Evolutionary conservation across 345 rosid species (phyloP).

Genomic region (Hypericum perforatum): DNA sequence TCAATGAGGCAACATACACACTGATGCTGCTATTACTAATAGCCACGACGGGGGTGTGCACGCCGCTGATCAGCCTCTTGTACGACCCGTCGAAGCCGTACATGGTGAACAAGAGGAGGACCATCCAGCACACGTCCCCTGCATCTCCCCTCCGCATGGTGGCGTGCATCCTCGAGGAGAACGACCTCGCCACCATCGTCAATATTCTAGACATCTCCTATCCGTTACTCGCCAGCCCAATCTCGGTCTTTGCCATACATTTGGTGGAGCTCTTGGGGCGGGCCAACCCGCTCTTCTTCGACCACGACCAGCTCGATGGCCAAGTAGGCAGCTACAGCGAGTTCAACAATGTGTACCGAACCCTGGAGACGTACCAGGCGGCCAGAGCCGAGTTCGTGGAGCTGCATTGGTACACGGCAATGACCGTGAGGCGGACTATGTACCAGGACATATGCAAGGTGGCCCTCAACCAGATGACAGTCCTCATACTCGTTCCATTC

Average conservation of each 20-base stretch:
- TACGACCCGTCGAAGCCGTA: constrained; percentile 69
- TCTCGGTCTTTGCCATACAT: constrained; percentile 42
- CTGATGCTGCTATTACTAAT: constrained; percentile 33
- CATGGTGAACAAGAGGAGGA: constrained; percentile 53
- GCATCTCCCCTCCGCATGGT: constrained; percentile 32
- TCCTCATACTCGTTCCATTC: constrained; percentile 54
- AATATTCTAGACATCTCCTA: constrained; percentile 48
- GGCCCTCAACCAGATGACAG: constrained; percentile 36
- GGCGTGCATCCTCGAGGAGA: constrained; percentile 37
- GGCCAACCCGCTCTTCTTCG: constrained; percentile 38
- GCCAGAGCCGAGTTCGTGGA: constrained; percentile 20
- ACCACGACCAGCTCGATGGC: constrained; percentile 23
- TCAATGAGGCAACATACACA: constrained; percentile 17
- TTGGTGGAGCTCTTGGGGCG: constrained; percentile 51
- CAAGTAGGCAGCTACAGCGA: not conserved
- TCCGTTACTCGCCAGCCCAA: constrained; percentile 32
- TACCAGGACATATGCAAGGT: constrained; percentile 63
- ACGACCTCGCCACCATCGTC: constrained; percentile 32
- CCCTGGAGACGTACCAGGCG: constrained; percentile 35
- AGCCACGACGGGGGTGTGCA: constrained; percentile 20
- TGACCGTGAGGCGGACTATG: constrained; percentile 50
- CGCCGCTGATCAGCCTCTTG: constrained; percentile 45
- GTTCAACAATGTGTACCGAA: constrained; percentile 28
- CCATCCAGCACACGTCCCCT: constrained; percentile 59
- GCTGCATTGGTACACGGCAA: constrained; percentile 34